Evolutionary conservation across 441 rosid species (phyloP), one percentile per base, ranked within the genome.

Genomic region (Pelargonium myrrhifolium): DNA sequence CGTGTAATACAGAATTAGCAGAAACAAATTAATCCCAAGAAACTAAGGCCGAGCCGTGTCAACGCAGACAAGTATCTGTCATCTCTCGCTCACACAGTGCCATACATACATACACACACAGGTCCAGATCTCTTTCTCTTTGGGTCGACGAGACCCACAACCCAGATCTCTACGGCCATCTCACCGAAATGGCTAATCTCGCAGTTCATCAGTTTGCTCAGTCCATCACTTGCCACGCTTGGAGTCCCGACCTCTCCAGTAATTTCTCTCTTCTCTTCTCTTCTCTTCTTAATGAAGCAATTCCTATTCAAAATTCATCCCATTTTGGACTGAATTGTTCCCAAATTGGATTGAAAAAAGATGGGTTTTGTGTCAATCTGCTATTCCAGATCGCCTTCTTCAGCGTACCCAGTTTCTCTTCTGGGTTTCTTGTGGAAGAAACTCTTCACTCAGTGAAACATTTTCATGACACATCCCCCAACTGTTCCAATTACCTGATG

Each of bases 191-290:
- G 99, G 92, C 96, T 35, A 82, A 80, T 61, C 72, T 82, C 40
- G 80, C 88, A 26, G 90, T 87, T 78, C 92, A 89, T 68, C 93
- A 87, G 73, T 82, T 91, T 53, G 92, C 97, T 15, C 87, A 82
- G 71, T 88, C 87, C 82, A 85, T 93, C 79, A 89, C 96, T 74
- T 89, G 96, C 81, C 99, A 93, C 75, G 89, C 99, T 66, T 93
- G 97, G 97, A 88, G 92, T 81, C 92, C 97, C 62, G 96, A 91
- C 84, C 87, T 69, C 77, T 86, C 96, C 8, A 86, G 97, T 93
- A 79, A 71, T 62, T 43, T 31, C 67, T 10, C 20, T 74, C 11
- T 15, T 67, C 6, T 18, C 59, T 26, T 60, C 20, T 18, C 35
- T 40, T 8, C 17, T 31, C 47, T 45, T 28, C 3, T 21, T 11